Evolutionary conservation across 139 green algal species (phyloP).

Genomic region (Chlamydomonas eustigma): DNA sequence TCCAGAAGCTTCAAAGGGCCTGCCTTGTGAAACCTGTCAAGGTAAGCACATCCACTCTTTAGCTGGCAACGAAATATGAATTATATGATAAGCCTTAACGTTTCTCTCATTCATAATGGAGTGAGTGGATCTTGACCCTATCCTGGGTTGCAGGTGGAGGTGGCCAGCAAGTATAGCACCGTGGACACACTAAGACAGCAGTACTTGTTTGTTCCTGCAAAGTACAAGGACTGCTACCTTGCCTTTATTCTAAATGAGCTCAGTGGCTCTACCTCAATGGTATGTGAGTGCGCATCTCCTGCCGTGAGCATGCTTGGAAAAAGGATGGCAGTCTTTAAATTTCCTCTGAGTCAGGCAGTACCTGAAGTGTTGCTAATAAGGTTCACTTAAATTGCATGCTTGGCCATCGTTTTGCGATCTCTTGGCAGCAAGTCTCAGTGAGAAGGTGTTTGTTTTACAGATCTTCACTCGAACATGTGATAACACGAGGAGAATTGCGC

Average conservation of each 20-base stretch:
- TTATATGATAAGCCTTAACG: neutral
- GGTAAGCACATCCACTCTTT: too few relatives aligned
- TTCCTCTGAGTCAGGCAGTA: too few relatives aligned
- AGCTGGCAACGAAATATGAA: too few relatives aligned
- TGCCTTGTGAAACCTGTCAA: conserved; percentile 91
- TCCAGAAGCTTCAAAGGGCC: conserved; percentile 96
- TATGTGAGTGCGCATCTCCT: conserved; percentile 21
- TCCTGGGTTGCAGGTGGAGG: conserved; percentile 66
- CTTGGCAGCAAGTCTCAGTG: too few relatives aligned
- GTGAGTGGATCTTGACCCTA: too few relatives aligned
- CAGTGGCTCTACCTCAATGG: conserved; percentile 66
- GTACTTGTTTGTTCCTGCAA: conserved; percentile 97
- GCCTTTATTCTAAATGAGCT: conserved; percentile 87
- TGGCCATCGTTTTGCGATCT: too few relatives aligned
- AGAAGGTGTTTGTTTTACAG: too few relatives aligned
- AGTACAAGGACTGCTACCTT: conserved; percentile 98
- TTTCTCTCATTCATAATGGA: too few relatives aligned
- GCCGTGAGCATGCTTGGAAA: neutral
- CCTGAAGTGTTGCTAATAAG: too few relatives aligned
- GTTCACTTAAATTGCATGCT: too few relatives aligned
- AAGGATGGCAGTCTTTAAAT: too few relatives aligned
- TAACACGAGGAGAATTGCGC: conserved; percentile 76
- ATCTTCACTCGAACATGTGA: conserved; percentile 98
- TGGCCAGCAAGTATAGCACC: conserved; percentile 92
- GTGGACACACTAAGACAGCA: conserved; percentile 96